Conservation (phyloP, 345 rosid genomes). For the Boechera retrofracta region DNA sequence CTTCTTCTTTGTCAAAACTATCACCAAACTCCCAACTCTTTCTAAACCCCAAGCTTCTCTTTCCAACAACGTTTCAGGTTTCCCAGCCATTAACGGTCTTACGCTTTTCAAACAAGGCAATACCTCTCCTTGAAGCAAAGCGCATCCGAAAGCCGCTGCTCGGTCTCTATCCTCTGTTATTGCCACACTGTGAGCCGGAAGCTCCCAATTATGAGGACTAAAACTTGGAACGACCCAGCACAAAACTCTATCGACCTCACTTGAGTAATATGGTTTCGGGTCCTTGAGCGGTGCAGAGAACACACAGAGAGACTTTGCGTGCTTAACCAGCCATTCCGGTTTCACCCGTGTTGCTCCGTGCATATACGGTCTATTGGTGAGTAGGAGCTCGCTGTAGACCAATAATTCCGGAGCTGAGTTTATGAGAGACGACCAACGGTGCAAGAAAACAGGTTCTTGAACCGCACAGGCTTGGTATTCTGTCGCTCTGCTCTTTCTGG, state of each 20-base stretch:
- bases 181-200: slow-evolving; percentile 58
- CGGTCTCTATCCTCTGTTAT: slow-evolving; percentile 45
- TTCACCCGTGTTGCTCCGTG: slow-evolving; percentile 81
- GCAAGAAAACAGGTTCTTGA: slow-evolving; percentile 76
- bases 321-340: slow-evolving; percentile 78
- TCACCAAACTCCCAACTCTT: slow-evolving; percentile 68
- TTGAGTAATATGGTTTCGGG: slow-evolving; percentile 70
- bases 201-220: slow-evolving; percentile 72
- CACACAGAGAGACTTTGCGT: slow-evolving; percentile 62
- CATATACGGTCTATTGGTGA: slow-evolving; percentile 79
- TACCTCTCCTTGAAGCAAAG: slow-evolving; percentile 81
- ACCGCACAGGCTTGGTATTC: slow-evolving; percentile 74
- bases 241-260: slow-evolving; percentile 57
- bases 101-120: slow-evolving; percentile 65
- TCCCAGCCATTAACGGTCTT: slow-evolving; percentile 55
- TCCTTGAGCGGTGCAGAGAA: slow-evolving; percentile 62
- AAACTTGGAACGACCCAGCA: slow-evolving; percentile 69
- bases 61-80: slow-evolving; percentile 65
- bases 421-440: slow-evolving; percentile 73
- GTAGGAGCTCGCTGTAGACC: slow-evolving; percentile 77
- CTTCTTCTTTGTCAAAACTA: slow-evolving; percentile 50
- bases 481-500: slow-evolving; percentile 61
- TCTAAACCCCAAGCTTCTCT: slow-evolving; percentile 62
- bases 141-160: slow-evolving; percentile 64
- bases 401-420: slow-evolving; percentile 79